phyloP scores from a whole-genome alignment of 768 basidiomycete genomes.

The Hygrophorus russula region DNA sequence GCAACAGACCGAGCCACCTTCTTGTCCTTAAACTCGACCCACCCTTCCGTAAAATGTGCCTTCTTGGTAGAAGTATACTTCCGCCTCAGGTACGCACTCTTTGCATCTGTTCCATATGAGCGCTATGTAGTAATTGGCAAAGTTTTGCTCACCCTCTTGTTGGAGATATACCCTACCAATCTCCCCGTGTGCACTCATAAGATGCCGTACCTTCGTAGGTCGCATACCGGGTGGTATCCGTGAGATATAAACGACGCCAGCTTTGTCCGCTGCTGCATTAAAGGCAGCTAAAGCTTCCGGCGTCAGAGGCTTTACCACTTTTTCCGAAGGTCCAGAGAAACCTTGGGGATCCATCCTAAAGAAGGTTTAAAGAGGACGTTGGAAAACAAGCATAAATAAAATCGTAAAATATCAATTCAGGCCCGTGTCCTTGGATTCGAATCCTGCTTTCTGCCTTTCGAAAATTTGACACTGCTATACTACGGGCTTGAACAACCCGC shows the following conservation, averaged over 20 bases:
- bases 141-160: conserved; percentile 59
- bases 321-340: conserved; percentile 43
- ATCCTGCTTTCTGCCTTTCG: conserved; percentile 39
- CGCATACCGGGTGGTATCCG: conserved; percentile 97
- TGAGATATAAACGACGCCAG: conserved; percentile 91
- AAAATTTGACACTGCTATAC: conserved; percentile 44
- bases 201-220: conserved; percentile 87
- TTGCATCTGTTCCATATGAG: conserved; percentile 45
- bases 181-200: conserved; percentile 85
- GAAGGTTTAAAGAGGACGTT: too few species aligned
- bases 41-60: conserved; percentile 88
- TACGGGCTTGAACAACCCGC: conserved; percentile 21
- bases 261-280: conserved; percentile 58
- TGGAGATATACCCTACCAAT: conserved; percentile 89
- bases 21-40: conserved; percentile 98
- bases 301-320: conserved; percentile 63
- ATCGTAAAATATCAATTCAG: too few species aligned
- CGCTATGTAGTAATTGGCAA: neutral
- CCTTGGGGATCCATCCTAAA: conserved; percentile 52
- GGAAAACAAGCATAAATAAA: too few species aligned
- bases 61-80: conserved; percentile 81
- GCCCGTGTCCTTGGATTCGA: too few species aligned
- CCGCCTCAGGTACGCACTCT: conserved; percentile 72
- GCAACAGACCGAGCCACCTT: conserved; percentile 82
- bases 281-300: conserved; percentile 67